Evolutionary conservation across 306 rosid genomes (phyloP), one percentile per base, ranked within the genome.

Genomic region (Prosopis cineraria): DNA sequence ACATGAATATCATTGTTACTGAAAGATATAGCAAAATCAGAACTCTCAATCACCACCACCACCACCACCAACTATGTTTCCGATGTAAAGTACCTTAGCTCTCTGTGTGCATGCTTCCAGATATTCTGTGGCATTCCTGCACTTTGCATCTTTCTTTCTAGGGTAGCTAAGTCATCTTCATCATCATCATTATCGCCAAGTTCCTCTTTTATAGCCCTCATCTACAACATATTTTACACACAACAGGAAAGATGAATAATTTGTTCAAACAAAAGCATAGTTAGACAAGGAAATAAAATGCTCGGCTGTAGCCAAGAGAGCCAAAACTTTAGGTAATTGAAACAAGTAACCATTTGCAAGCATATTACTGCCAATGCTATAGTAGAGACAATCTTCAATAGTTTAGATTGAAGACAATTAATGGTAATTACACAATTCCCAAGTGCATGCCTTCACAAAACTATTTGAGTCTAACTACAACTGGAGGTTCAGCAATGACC

Each of bases 121-220:
- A 89, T 86, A 86, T 83, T 89, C 53, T 94, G 87, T 83, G 98
- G 98, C 98, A 95, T 95, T 86, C 91, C 97, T 73, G 98, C 95
- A 82, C 93, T 88, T 79, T 93, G 98, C 99, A 95, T 91, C 82
- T 95, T 95, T 79, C 96, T 91, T 90, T 95, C 99, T 66, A 95
- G 82, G 52, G 93, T 85, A 52, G 88, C 97, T 44, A 95, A 87
- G 73, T 95, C 99, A 78, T 95, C 99, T 75, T 95, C 99, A 45
- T 95, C 99, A 25, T 95, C 98, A 72, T 95, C 99, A 80, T 89
- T 83, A 86, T 93, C 99, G 59, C 99, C 99, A 72, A 95, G 99
- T 90, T 95, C 99, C 83, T 95, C 99, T 81, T 95, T 95, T 80
- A 95, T 95, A 74, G 99, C 99, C 82, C 97, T 91, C 97, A 95